Base-by-base conservation (phyloP, 2,329 filamentous ascomycete genomes). In the Emydomyces testavorans region DNA sequence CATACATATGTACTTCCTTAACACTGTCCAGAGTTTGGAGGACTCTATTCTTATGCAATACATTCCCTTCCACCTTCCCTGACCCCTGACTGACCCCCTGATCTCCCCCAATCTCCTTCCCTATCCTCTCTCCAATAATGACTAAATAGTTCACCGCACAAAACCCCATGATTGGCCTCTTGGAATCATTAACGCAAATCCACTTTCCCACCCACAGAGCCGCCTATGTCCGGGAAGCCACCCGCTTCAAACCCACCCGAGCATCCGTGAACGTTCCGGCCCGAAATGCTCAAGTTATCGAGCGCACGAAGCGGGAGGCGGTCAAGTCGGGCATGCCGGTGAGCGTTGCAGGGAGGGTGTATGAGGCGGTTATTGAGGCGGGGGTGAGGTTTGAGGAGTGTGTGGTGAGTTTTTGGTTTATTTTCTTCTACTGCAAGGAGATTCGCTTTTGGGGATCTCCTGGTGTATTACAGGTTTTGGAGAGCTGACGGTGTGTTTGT, bases 311-410 rank as follows among this genome's bases (percentile, higher is more conserved):
- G 38, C 38, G 38, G 38, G 38, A 29, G 23, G 38, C 38, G n/a
- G 18, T 18, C 7, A 40, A 24, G 38, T 10, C 29, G 13, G 38
- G 38, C 10, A 40, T 40, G 38, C 38, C 38, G 38, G 38, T 40
- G 38, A 40, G 13, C 18, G 6, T 40, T 2, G 38, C 38, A 6
- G 18, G 13, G 24, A 15, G 4, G 23, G 38, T 29, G 1, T 40
- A 40, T 29, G 23, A 40, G n/a, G n/a, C n/a, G 38, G 18, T 40
- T 6, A 28, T 40, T 10, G 24, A 40, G 38, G 38, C 38, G 4
- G 38, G 38, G 38, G 24, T 40, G 13, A 28, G 23, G n/a, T 40
- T 40, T 18, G 38, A 40, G 20, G 39, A 41, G 39, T 41, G 39
- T 41, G n/a, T 41, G 18, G 39, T 31, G n/a, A 41, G 39, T 39